Evolutionary conservation across 2,329 filamentous ascomycete genomes (phyloP), one percentile per base, ranked within the genome.

Genomic region (Parafenestella ontariensis): DNA sequence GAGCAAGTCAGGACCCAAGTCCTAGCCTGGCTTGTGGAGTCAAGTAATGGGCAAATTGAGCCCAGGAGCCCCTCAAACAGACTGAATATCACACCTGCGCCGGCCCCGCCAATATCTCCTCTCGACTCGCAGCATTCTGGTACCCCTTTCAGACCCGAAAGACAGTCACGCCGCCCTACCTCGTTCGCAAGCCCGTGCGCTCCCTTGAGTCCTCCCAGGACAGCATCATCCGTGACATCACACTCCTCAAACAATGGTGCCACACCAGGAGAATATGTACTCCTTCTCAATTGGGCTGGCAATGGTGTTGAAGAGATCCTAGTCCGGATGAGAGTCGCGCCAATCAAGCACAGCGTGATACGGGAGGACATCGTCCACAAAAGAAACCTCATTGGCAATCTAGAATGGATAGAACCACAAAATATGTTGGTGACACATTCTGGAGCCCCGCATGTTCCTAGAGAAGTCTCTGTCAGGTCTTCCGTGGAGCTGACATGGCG

Each of bases 321-420:
- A n/a, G 39, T 43, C 8, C 36, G 29, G 3, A 43, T 51, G 43
- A 51, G 18, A 11, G 8, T 15, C 9, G 52, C 52, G 3, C 37
- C 15, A 15, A 55, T 44, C n/a, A 33, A 37, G 17, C 20, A 55
- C 20, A 55, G 52, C 17, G 39, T 55, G 18, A 51, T 55, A 43
- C 43, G 47, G 2, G 36, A 37, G 1, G 29, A 46, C 33, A 33
- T 55, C 18, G 44, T 55, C 13, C 5, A 28, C 3, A 15, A 33
- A 7, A 40, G 29, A 15, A 34, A 34, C 13, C 11, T 37, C 11
- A 5, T 5, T 17, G 31, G n/a, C 11, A 34, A 34, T 15, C 31
- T 34, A 34, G n/a, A 34, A 5, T 15, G 11, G 11, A 15, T 34
- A 15, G 31, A 13, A 17, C 31, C 31, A 13, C 15, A 5, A 9